Evolutionary conservation across 2,329 filamentous ascomycete genomes (phyloP), one percentile per base, ranked within the genome.

Genomic region (Incumbomyces delicatus): DNA sequence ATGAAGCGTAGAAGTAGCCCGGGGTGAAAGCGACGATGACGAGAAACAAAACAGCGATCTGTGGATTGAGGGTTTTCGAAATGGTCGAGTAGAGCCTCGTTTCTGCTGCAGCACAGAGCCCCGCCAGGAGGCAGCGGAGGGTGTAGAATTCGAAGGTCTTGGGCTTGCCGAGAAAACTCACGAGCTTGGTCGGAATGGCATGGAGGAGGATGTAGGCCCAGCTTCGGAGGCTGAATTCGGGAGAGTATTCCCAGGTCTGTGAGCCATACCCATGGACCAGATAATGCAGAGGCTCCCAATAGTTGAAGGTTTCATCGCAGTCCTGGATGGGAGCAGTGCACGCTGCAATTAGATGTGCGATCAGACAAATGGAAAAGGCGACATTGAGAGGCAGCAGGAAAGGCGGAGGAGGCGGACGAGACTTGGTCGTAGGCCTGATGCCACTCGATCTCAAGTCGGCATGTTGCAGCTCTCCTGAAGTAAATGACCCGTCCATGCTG

Each of bases 231-330:
- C 88, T 86, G 66, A 85, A 96, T 48, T 90, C 83, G 4, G 92
- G 92, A 1, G 90, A 94, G 67, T 96, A 98, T 66, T 98, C 92
- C 92, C 92, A 98, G 1, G 92, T 98, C 69, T 98, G 89, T 42
- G 95, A 74, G 33, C 90, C 92, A 61, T 94, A 90, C 58, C 87
- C 86, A 70, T 95, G 88, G 49, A 81, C 84, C 22, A 98, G 76
- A 66, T 95, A 98, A 66, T 98, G 92, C 0, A 89, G 81, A 0
- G 92, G 90, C 60, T 98, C 92, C 88, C 90, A 98, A 72, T 95
- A 98, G 65, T 98, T 98, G 76, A 94, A 98, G 10, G 90, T 90
- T 70, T 98, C 92, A 59, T 98, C 92, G 63, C 92, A 98, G 66
- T 98, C 92, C 64, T 95, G 89, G 54, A 98, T 95, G 0, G 92